Evolutionary conservation across 169 alveolate genomes (phyloP).

Genomic region (Plasmodium sp.): DNA sequence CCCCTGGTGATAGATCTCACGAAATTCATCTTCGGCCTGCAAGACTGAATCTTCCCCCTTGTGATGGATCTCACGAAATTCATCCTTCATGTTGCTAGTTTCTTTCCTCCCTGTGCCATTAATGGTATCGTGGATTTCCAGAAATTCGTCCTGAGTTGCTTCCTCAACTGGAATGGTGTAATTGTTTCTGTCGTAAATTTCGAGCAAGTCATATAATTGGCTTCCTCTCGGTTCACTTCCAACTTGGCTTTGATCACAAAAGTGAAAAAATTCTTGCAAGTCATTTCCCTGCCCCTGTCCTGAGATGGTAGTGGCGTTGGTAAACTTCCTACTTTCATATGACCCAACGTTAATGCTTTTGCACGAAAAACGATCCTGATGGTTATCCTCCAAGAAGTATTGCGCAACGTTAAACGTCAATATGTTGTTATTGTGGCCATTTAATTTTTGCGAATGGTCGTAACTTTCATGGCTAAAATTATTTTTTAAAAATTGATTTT

Average conservation of each 20-base stretch:
- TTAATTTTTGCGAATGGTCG: not conserved
- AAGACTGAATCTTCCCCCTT: too few relatives aligned
- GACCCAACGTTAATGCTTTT: slow-evolving; percentile 14
- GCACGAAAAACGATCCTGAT: not conserved
- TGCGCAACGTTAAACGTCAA: slow-evolving; percentile 4
- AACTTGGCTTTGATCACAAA: slow-evolving; percentile 34
- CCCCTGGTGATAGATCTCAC: slow-evolving; percentile 3
- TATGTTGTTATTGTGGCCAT: not conserved
- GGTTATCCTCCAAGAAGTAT: slow-evolving; percentile 2
- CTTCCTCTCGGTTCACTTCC: not conserved
- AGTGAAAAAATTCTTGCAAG: slow-evolving; percentile 29
- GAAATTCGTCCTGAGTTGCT: slow-evolving; percentile 3
- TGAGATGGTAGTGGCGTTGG: not conserved
- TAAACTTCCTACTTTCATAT: not conserved
- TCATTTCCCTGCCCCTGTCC: not conserved
- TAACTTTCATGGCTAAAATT: slow-evolving; percentile 13
- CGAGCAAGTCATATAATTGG: slow-evolving; percentile 25
- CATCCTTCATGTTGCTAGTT: slow-evolving; percentile 1
- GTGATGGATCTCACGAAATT: not conserved
- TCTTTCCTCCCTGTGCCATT: not conserved
- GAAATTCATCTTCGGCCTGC: too few relatives aligned
- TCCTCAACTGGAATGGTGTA: not conserved
- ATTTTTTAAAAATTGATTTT: slow-evolving; percentile 15
- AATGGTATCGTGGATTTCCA: slow-evolving; percentile 11
- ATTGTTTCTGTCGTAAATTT: slow-evolving; percentile 21